Evolutionary conservation across 1,139 yeast genomes (phyloP), one percentile per base, ranked within the genome.

Genomic region (Wickerhamomyces sp.): DNA sequence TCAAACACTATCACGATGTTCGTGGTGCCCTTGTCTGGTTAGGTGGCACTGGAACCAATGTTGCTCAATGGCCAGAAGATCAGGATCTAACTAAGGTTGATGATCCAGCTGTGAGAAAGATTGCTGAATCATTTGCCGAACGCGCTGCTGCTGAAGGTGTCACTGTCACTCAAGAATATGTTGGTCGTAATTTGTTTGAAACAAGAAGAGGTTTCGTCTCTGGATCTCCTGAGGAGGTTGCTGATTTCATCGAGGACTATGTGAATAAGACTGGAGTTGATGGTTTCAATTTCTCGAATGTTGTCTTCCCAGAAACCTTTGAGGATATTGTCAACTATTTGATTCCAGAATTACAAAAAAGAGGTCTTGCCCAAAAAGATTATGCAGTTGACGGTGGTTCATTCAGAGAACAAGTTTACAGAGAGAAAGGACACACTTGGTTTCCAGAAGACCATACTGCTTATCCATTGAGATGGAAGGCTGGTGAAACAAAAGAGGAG

Each of bases 11-110:
- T 41, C 61, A 62, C 11, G 70, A 64, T 41, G 33, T 54, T 6
- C 66, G 62, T 30, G 69, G 69, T 13, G 61, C 66, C 12, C 61
- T 62, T 35, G 67, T 66, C 2, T 52, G 63, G 31, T 55, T 62
- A 34, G 65, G 65, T 23, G 61, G 64, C 55, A 55, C 57, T 9
- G 64, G 64, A n/a, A 40, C 55, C 14, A 62, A 61, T 32, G 38
- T 61, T 17, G 42, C 52, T 26, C 43, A 49, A 24, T 59, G 49
- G 38, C 54, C 38, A 6, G 52, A 53, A 38, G 64, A 59, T 26
- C 58, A 58, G 34, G 62, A 58, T 23, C 40, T 58, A 26, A 44
- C 43, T 8, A 18, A 37, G 19, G 59, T 52, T 16, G 58, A 52
- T 1, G 53, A 54, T 22, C 61, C 39, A 19, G 36, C 26, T 12